A percentile compares a stretch with the other conserved stretches of the same genome.
phyloP scores from a whole-genome alignment of 2,329 filamentous ascomycete genomes.

The Capronia americana region DNA sequence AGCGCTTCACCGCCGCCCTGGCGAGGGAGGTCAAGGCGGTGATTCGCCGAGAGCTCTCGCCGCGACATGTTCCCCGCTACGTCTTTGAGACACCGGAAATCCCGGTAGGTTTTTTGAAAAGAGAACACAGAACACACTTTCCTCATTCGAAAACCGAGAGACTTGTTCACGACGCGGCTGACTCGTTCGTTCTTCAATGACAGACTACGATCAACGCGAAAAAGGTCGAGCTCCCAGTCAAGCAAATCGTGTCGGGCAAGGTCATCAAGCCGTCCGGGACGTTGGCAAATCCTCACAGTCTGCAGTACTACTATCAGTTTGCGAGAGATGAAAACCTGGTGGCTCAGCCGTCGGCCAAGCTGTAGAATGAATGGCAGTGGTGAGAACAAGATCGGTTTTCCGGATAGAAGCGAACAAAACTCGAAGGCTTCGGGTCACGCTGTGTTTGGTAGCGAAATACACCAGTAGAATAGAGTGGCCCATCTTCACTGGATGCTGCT shows the following conservation, averaged over 20 bases:
- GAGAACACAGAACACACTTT: too few relatives aligned
- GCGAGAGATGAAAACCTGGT: slow-evolving; percentile 68
- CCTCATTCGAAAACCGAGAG: too few relatives aligned
- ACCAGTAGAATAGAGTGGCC: too few relatives aligned
- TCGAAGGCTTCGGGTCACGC: too few relatives aligned
- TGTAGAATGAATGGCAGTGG: slow-evolving; percentile 7
- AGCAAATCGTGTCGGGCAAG: slow-evolving; percentile 79
- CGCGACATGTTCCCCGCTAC: slow-evolving; percentile 77
- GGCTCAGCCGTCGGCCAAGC: slow-evolving; percentile 14
- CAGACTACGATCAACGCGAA: slow-evolving; percentile 82
- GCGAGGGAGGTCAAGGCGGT: slow-evolving; percentile 66
- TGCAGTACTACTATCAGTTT: slow-evolving; percentile 81
- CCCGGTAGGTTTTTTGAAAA: slow-evolving; percentile 69
- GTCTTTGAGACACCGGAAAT: slow-evolving; percentile 84
- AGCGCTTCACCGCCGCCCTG: slow-evolving; percentile 61
- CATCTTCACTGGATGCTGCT: too few relatives aligned
- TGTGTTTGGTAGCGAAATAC: too few relatives aligned
- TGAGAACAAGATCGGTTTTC: too few relatives aligned
- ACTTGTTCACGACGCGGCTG: too few relatives aligned
- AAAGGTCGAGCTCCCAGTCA: slow-evolving; percentile 83
- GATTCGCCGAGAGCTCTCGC: slow-evolving; percentile 70
- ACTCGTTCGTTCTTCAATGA: slow-evolving; percentile 43
- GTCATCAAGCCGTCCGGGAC: slow-evolving; percentile 77
- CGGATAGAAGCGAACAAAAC: too few relatives aligned
- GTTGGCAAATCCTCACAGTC: slow-evolving; percentile 73